phyloP scores from a whole-genome alignment of 257 asterid species.

The Gynochthodes officinalis region DNA sequence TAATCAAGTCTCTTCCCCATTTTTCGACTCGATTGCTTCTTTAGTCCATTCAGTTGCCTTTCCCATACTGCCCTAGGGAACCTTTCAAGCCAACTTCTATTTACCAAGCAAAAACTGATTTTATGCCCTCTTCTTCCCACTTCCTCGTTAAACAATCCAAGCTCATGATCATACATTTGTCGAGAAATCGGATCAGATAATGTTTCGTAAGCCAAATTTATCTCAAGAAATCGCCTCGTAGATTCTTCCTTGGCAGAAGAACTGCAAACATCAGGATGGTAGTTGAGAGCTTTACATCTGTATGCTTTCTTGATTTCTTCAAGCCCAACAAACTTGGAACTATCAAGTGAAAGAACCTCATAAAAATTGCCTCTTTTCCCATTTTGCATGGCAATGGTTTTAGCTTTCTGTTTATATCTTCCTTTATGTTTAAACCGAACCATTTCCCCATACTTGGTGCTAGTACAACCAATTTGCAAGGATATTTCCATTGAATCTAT shows the following conservation, averaged over 20 bases:
- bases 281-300: conserved; percentile 39
- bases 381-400: conserved; percentile 1
- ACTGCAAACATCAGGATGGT: conserved; percentile 44
- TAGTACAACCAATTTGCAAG: background rate
- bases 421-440: background rate
- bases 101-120: background rate
- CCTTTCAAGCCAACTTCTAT: background rate
- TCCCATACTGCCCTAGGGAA: conserved; percentile 43
- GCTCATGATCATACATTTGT: conserved; percentile 28
- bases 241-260: conserved; percentile 31
- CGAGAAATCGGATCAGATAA: conserved; percentile 40
- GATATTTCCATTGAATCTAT: background rate
- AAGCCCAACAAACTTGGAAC: conserved; percentile 28
- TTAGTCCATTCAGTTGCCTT: conserved; percentile 44
- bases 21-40: conserved; percentile 26
- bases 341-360: conserved; percentile 34
- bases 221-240: conserved; percentile 33
- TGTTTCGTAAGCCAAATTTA: conserved; percentile 41
- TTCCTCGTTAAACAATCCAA: conserved; percentile 16
- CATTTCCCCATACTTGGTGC: background rate
- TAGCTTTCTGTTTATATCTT: background rate
- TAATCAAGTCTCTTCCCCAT: conserved; percentile 19
- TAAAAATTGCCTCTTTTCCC: conserved; percentile 27
- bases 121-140: background rate
- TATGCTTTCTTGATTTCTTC: conserved; percentile 54